Evolutionary conservation across 306 rosid genomes (phyloP).

Genomic region (Cajanus cajan): DNA sequence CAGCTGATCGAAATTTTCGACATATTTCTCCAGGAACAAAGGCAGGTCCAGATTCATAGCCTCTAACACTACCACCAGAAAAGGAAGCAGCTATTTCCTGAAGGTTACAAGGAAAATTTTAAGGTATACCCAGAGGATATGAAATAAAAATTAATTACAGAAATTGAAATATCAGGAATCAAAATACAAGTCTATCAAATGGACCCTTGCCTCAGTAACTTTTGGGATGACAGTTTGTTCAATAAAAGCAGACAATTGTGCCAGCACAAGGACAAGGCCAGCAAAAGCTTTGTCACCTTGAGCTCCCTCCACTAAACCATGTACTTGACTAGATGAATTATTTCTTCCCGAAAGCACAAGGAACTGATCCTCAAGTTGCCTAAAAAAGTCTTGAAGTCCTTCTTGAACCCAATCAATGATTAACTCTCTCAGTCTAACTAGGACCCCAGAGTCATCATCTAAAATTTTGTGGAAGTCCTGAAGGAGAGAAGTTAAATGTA

Average conservation of each 20-base stretch:
- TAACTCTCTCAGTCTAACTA: slow-evolving; percentile 57
- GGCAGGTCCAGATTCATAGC: slow-evolving; percentile 78
- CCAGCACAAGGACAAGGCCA: slow-evolving; percentile 79
- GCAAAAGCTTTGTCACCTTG: slow-evolving; percentile 68
- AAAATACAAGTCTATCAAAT: slow-evolving; percentile 20
- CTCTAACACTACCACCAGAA: slow-evolving; percentile 78
- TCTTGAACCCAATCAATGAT: slow-evolving; percentile 86
- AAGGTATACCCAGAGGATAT: slow-evolving; percentile 26
- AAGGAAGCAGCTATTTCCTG: slow-evolving; percentile 90
- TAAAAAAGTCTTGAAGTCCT: slow-evolving; percentile 86
- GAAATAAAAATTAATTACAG: slow-evolving; percentile 21
- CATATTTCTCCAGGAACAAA: slow-evolving; percentile 87
- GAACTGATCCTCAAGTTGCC: slow-evolving; percentile 71
- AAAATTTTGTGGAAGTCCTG: slow-evolving; percentile 87
- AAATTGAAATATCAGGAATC: slow-evolving; percentile 23
- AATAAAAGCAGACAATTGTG: slow-evolving; percentile 81
- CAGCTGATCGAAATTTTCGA: slow-evolving; percentile 70
- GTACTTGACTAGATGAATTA: slow-evolving; percentile 54
- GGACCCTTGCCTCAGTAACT: slow-evolving; percentile 79
- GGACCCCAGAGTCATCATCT: slow-evolving; percentile 56
- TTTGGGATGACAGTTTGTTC: slow-evolving; percentile 89
- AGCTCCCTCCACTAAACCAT: slow-evolving; percentile 60
- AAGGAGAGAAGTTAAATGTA: slow-evolving; percentile 25
- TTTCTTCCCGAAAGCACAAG: slow-evolving; percentile 63
- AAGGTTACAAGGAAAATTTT: slow-evolving; percentile 36